Evolutionary conservation across 495 filamentous ascomycete species (phyloP).

Genomic region (Friedmanniomyces endolithicus): DNA sequence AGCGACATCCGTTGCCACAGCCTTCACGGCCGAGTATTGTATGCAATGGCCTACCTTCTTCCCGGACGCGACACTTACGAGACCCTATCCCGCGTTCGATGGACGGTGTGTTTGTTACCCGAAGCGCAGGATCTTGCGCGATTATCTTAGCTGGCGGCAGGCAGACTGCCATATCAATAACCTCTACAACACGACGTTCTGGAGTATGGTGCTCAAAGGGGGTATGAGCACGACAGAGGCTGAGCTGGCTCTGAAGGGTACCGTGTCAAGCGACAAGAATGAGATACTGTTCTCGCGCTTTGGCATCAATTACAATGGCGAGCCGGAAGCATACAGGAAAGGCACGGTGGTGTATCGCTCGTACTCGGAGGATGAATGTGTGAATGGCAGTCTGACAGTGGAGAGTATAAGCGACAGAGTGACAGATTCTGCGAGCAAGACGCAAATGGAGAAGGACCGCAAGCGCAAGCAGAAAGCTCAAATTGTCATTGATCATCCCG

Average conservation of each 20-base stretch:
- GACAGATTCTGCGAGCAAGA: slow-evolving; percentile 47
- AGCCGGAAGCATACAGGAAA: slow-evolving; percentile 82
- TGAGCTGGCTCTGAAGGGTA: slow-evolving; percentile 73
- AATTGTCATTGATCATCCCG: slow-evolving; percentile 70
- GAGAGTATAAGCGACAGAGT: neutral
- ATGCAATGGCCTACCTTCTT: slow-evolving; percentile 70
- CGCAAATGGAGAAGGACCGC: slow-evolving; percentile 62
- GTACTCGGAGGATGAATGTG: neutral
- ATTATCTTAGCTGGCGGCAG: slow-evolving; percentile 96
- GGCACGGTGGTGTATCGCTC: slow-evolving; percentile 75
- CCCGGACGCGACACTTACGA: slow-evolving; percentile 49
- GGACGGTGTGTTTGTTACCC: slow-evolving; percentile 85
- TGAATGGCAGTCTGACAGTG: neutral
- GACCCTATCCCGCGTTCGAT: slow-evolving; percentile 79
- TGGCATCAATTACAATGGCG: slow-evolving; percentile 93
- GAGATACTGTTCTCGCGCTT: slow-evolving; percentile 87
- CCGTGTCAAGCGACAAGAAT: slow-evolving; percentile 76
- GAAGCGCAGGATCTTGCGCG: slow-evolving; percentile 59
- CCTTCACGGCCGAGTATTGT: slow-evolving; percentile 86
- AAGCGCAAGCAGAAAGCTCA: slow-evolving; percentile 63
- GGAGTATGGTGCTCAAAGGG: slow-evolving; percentile 68
- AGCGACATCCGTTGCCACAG: slow-evolving; percentile 76
- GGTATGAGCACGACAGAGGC: slow-evolving; percentile 63
- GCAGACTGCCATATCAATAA: slow-evolving; percentile 98
- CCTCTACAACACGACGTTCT: slow-evolving; percentile 94